These are phyloP conservation scores for Silene uniflora DNA, from an alignment of 148 eudicot species.

Conservation along the genomic window DNA sequence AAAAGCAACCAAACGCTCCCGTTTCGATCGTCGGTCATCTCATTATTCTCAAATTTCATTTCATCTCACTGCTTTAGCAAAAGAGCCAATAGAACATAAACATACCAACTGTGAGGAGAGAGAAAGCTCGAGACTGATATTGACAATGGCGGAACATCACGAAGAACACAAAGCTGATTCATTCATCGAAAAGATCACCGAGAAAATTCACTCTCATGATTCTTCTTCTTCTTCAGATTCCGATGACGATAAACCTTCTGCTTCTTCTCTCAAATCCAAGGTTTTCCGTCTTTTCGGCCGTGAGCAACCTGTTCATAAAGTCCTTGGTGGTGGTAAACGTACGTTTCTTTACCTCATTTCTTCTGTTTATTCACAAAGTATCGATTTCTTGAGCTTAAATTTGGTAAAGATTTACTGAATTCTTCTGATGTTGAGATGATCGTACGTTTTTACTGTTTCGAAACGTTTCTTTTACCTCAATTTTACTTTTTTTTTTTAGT, in stretches of 20 bases:
- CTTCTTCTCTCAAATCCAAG: constrained; percentile 42
- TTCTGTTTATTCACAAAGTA: no score
- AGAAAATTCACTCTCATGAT: constrained; percentile 46
- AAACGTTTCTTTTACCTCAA: not conserved
- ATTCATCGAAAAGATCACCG: constrained; percentile 42
- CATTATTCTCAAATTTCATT: no score
- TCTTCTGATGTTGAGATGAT: constrained; percentile 7
- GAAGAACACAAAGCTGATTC: constrained; percentile 40
- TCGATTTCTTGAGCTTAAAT: no score
- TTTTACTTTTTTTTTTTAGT: not conserved
- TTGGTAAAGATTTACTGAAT: not conserved
- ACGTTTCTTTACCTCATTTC: constrained; percentile 10
- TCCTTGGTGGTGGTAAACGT: constrained; percentile 86
- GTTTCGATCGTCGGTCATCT: no score
- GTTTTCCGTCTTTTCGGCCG: constrained; percentile 54
- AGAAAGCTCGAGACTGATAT: no score
- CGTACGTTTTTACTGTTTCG: not conserved
- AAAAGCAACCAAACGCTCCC: no score
- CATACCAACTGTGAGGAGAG: no score
- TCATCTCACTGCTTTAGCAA: no score
- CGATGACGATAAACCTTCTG: constrained; percentile 35
- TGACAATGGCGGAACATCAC: constrained; percentile 44
- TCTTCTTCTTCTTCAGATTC: constrained; percentile 49
- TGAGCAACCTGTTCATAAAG: constrained; percentile 66
- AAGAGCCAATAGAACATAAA: no score